Conservation (phyloP, 331 rosid species). For the Quercus lobata region DNA sequence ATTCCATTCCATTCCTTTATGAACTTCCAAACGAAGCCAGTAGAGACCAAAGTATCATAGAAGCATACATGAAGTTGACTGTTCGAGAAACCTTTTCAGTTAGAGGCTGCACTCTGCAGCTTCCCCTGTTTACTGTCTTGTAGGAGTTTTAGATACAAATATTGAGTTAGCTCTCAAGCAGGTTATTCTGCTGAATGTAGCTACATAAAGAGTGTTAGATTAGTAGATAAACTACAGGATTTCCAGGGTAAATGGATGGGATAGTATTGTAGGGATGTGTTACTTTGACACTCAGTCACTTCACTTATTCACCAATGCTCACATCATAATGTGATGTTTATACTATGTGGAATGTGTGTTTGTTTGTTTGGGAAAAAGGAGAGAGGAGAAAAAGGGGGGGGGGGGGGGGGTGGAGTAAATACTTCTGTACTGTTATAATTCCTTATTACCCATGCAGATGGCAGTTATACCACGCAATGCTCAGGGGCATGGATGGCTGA, state of each 20-base stretch:
- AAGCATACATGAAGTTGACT: no score
- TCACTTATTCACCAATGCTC: neutral
- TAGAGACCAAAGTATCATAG: no score
- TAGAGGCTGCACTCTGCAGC: neutral
- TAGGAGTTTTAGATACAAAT: neutral
- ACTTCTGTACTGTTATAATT: slow-evolving; percentile 16
- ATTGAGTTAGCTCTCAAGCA: neutral
- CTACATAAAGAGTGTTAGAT: neutral
- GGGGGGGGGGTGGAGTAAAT: neutral
- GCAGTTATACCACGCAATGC: slow-evolving; percentile 89
- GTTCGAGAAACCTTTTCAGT: no score
- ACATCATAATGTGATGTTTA: neutral
- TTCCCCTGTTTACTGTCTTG: neutral
- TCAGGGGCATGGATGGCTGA: slow-evolving; percentile 99
- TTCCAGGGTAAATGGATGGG: neutral
- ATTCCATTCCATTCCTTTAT: no score
- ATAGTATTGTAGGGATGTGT: neutral
- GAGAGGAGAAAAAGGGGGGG: no score
- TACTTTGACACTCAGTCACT: neutral
- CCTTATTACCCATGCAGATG: slow-evolving; percentile 58
- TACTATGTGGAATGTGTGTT: no score
- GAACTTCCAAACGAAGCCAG: no score
- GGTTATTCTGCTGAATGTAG: neutral
- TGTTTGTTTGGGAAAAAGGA: no score
- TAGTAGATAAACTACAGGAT: neutral